A percentile compares a stretch with the other conserved stretches of the same genome.
Evolutionary conservation across 805 yeast species (phyloP).

Genomic region (Cyberlindnera maritima): DNA sequence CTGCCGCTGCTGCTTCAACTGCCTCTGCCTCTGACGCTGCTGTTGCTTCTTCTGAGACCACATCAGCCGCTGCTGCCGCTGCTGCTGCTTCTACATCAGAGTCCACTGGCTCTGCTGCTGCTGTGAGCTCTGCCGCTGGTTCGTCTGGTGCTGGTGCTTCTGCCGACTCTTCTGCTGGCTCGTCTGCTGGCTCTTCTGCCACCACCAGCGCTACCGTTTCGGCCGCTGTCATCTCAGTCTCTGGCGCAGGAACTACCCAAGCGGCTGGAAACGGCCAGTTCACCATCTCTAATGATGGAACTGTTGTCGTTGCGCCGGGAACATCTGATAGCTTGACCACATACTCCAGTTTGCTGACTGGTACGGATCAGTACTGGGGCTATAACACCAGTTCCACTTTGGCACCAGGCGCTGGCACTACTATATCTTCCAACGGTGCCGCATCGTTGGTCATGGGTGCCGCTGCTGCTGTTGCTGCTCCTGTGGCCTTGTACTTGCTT

Average conservation of each 20-base stretch:
- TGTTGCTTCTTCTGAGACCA: background rate
- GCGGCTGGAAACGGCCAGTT: constrained; percentile 12
- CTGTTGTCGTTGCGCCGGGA: constrained; percentile 2
- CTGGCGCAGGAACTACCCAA: background rate
- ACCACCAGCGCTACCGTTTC: background rate
- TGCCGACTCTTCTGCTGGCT: too few relatives aligned
- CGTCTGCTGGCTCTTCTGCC: background rate
- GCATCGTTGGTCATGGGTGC: constrained; percentile 1
- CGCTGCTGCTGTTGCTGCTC: constrained; percentile 2
- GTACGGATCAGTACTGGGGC: constrained; percentile 12
- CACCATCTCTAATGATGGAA: constrained; percentile 8
- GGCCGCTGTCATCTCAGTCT: background rate
- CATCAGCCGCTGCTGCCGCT: background rate
- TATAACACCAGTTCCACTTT: constrained; percentile 8
- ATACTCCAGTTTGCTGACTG: constrained; percentile 3
- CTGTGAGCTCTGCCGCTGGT: background rate
- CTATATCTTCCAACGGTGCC: constrained; percentile 7
- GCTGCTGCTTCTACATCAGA: background rate
- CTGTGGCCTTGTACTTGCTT: constrained; percentile 4
- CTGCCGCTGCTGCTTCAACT: background rate
- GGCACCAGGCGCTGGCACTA: constrained; percentile 15
- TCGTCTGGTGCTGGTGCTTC: background rate
- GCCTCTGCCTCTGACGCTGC: background rate
- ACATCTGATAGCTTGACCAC: constrained; percentile 7
- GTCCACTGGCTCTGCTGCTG: too few relatives aligned